Base-by-base conservation (phyloP, 1,284 basidiomycete genomes). In the Exobasidium rhododendri region DNA sequence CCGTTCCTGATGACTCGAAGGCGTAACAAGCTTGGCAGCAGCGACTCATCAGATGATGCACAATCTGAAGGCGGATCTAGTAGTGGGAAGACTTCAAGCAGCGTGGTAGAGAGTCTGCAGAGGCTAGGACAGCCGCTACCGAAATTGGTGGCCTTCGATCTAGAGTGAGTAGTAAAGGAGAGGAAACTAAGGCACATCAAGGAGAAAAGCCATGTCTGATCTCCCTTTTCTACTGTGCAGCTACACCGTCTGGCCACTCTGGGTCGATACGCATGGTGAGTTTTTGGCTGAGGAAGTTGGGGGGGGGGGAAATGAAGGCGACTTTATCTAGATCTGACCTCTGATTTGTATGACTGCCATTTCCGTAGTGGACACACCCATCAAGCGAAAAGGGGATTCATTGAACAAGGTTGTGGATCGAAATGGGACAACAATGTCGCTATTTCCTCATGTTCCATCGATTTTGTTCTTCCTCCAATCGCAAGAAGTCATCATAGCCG, bases 211-310 rank as follows among this genome's bases (percentile, higher is more conserved):
- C n/a, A n/a, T n/a, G n/a, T n/a, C n/a, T n/a, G n/a, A 45, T n/a
- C 43, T 45, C 43, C 40, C 75, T 77, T 49, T 56, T 78, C 20
- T 75, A 78, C n/a, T n/a, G n/a, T n/a, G n/a, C n/a, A n/a, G n/a
- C 54, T 79, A 78, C 40, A 79, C 77, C 2, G 61, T 77, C 0
- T 79, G 77, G 77, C 76, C 75, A 13, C 54, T 66, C 13, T 77
- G 74, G 74, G 75, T 77, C 7, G 74, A 77, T 22, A 76, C 74
- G 2, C 72, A 76, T 56, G 58, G n/a, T n/a, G n/a, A n/a, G n/a
- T n/a, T n/a, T n/a, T n/a, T n/a, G n/a, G n/a, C n/a, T n/a, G n/a
- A n/a, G n/a, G n/a, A 28, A 20, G 30, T 7, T 20, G 17, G 55
- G 45, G 40, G 17, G 17, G 20, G 17, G 54, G 24, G 52, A 20